Evolutionary conservation across 371 early-diverging fungal genomes (phyloP), one percentile per base, ranked within the genome.

Genomic region (Nematocida major): DNA sequence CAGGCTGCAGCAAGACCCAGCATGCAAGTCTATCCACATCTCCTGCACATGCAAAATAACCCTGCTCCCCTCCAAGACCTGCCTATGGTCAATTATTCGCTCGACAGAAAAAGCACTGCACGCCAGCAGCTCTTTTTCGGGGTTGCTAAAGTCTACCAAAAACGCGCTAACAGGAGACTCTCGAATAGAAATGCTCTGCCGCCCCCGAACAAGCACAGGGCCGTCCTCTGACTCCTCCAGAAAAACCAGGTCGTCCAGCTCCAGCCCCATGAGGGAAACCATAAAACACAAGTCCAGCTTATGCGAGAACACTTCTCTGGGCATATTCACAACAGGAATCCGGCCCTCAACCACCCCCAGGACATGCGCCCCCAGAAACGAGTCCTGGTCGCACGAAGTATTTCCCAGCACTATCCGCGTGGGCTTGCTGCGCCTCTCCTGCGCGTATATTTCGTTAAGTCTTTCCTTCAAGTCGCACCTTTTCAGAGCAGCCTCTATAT

Each of bases 311-410:
- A 81, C 66, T 53, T 80, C 73, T 66, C 78, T 80, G 13, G 34
- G 68, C 73, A 83, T 81, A 48, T 77, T 77, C 28, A 83, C 68
- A 11, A 83, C 81, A 42, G 66, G 79, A n/a, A 83, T 59, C n/a
- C 26, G 24, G 45, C 73, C 65, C 66, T 81, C 79, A 36, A 79
- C 65, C 43, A 78, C 45, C 28, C 79, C 69, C n/a, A 79, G 51
- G 7, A 81, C 79, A 24, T 80, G 43, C 1, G 81, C 80, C 43
- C 79, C 68, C 40, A 83, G 54, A 45, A 83, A 83, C 3, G 80
- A 80, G 38, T 83, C 83, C 3, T 79, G 36, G 59, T 83, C 83
- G 34, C 81, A 81, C 47, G 66, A 73, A 51, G 80, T 80, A 59
- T 78, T 81, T 2, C 83, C 83, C 42, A 83, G 62, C 32, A 59